Base-by-base conservation (phyloP, 495 filamentous ascomycete species). In the Penicillium tannophilum region DNA sequence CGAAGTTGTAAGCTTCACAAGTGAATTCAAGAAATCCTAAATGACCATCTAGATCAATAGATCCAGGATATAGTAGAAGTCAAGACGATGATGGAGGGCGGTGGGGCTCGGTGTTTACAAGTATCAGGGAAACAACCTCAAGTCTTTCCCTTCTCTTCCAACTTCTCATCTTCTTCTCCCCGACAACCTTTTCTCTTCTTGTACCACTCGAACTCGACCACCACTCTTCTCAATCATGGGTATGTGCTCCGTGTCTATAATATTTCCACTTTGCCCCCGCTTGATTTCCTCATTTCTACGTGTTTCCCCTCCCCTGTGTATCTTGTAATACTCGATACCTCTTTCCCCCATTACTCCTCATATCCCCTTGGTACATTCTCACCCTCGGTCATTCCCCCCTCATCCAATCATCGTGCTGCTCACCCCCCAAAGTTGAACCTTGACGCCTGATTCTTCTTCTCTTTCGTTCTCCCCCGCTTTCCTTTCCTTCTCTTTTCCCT, bases 141-240 rank as follows among this genome's bases (percentile, higher is more conserved):
- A 63, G 64, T 65, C 67, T 64, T 68, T 63, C 70, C 54, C 52
- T 48, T 35, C 20, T 52, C 63, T 59, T 58, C 70, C 60, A 51
- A 54, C 56, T 56, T 28, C 28, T 39, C 55, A 50, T 65, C 41
- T 30, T 30, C 50, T 47, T 44, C 55, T 24, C 33, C 52, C 47
- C 44, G 14, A 50, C 43, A 20, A 19, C 46, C 17, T 36, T 46
- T 20, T 41, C 16, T 41, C 16, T 17, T n/a, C 16, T 55, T 36
- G 60, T 58, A 60, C 52, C 44, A 58, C 57, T 6, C 52, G 35
- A 46, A 39, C 17, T 45, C 41, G 12, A 14, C 19, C 54, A 58
- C 55, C 52, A 61, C 64, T 36, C 39, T 43, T 55, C 24, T 19
- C 16, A 55, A 66, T 62, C 62, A 73, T 73, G 71, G 71, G 71